Evolutionary conservation across 768 basidiomycete genomes (phyloP).

Genomic region (Russula foetens): DNA sequence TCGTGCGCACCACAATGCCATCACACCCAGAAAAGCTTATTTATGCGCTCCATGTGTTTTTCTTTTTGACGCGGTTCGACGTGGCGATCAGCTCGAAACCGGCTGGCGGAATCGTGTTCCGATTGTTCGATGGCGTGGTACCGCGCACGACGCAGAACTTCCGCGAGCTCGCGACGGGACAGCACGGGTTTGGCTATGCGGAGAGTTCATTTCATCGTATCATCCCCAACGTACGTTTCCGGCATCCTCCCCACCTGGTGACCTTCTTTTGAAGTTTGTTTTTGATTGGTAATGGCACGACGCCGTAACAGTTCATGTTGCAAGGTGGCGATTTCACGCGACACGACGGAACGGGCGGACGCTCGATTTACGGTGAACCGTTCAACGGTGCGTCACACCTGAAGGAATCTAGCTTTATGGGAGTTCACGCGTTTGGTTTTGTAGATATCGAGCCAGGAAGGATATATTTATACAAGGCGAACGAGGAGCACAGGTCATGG

Average conservation of each 20-base stretch:
- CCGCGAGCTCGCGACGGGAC: constrained; percentile 64
- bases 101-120: constrained; percentile 70
- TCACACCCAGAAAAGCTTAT: too few relatives aligned
- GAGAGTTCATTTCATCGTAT: constrained; percentile 59
- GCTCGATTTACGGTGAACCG: constrained; percentile 31
- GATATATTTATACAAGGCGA: constrained; percentile 41
- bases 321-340: constrained; percentile 35
- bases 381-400: constrained; percentile 26
- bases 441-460: constrained; percentile 35
- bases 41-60: too few relatives aligned
- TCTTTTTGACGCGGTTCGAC: too few relatives aligned
- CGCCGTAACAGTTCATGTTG: constrained; percentile 28
- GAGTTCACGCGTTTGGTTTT: not conserved
- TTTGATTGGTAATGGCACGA: not conserved
- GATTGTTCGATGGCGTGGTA: constrained; percentile 75
- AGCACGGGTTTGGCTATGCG: constrained; percentile 65
- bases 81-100: too few relatives aligned
- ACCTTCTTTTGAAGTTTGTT: not conserved
- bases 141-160: constrained; percentile 78
- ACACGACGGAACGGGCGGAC: constrained; percentile 31
- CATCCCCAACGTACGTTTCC: constrained; percentile 32
- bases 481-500: too few relatives aligned
- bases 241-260: not conserved
- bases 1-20: too few relatives aligned
- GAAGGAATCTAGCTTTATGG: not conserved